These are phyloP conservation scores for Trichoderma endophyticum DNA, from an alignment of 2,329 filamentous ascomycete genomes.

Conservation along the genomic window DNA sequence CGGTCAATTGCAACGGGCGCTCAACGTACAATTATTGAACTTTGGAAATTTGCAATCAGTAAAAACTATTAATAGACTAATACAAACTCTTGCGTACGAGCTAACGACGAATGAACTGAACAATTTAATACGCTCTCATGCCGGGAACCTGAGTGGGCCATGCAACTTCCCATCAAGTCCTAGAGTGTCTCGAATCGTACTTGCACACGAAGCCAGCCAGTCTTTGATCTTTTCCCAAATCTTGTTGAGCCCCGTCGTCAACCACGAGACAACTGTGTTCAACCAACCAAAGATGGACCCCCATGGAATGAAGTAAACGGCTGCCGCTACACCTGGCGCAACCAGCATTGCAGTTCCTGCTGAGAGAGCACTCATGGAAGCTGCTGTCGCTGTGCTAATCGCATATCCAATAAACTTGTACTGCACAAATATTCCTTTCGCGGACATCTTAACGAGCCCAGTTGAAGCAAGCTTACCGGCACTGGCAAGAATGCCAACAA, in stretches of 20 bases:
- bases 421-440: not conserved
- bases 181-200: not conserved
- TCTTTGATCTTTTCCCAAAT: constrained; percentile 1
- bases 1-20: not conserved
- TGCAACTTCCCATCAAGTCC: not conserved
- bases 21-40: not conserved
- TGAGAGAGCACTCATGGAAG: not conserved
- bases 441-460: not conserved
- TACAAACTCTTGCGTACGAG: not conserved
- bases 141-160: not conserved
- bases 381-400: not conserved
- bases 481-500: not conserved
- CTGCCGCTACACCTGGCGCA: not conserved
- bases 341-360: not conserved
- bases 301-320: not conserved
- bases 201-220: not conserved
- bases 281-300: not conserved
- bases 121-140: not conserved
- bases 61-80: too few species aligned
- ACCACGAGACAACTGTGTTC: not conserved
- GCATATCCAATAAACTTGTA: not conserved
- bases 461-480: not conserved
- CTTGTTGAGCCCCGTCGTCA: not conserved
- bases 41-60: not conserved
- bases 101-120: too few species aligned